Conservation (phyloP, 2,329 filamentous ascomycete genomes). For the Aspergillus hortae region DNA sequence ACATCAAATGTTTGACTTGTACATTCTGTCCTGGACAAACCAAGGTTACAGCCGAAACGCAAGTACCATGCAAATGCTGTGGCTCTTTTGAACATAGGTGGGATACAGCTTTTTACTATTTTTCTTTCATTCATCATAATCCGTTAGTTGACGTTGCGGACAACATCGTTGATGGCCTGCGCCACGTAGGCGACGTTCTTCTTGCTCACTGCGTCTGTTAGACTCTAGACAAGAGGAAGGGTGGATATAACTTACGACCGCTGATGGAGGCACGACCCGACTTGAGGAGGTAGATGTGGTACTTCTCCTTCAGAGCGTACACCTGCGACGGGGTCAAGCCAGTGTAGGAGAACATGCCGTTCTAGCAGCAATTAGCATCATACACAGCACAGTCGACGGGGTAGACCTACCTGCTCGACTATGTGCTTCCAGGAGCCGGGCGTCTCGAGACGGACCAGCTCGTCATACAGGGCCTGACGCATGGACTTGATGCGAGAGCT, state of each 20-base stretch:
- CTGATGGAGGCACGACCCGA: constrained; percentile 40
- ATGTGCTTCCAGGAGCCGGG: constrained; percentile 98
- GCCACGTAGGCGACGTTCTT: constrained; percentile 40
- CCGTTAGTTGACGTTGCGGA: constrained; percentile 30
- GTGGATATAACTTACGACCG: constrained; percentile 28
- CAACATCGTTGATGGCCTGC: constrained; percentile 34
- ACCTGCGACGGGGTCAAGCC: constrained; percentile 47
- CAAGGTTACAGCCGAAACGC: too few species aligned
- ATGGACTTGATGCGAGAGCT: constrained; percentile 89
- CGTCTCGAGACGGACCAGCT: constrained; percentile 78
- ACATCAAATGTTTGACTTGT: too few species aligned
- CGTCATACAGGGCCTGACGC: constrained; percentile 72
- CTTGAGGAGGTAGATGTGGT: constrained; percentile 43
- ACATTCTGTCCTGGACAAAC: too few species aligned
- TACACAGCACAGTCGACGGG: background rate
- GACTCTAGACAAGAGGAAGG: background rate
- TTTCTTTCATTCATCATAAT: background rate
- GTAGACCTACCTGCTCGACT: constrained; percentile 72
- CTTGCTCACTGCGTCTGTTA: constrained; percentile 31
- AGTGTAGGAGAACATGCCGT: constrained; percentile 88
- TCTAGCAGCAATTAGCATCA: constrained; percentile 18
- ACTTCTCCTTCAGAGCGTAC: constrained; percentile 36
- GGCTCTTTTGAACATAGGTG: background rate
- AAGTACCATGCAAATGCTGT: background rate
- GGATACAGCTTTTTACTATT: background rate